These are phyloP conservation scores for Nyctanthes arbortristis DNA, from an alignment of 257 asterid genomes.

Conservation along the genomic window DNA sequence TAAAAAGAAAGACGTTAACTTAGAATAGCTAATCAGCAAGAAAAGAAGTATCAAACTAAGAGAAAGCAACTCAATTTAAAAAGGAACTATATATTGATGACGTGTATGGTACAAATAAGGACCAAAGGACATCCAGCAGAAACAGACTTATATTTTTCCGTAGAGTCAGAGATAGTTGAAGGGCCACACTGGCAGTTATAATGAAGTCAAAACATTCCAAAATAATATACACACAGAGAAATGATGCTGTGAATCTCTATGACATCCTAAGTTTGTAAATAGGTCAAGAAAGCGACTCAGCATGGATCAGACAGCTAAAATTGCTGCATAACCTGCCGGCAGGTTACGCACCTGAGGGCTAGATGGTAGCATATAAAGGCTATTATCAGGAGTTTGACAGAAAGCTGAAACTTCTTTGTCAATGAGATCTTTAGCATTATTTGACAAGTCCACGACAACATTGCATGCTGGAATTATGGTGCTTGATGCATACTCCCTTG, in stretches of 20 bases:
- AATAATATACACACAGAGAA: background rate
- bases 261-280: background rate
- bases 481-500: slow-evolving; percentile 91
- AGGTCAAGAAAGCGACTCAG: slow-evolving; percentile 6
- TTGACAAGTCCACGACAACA: slow-evolving; percentile 75
- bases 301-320: slow-evolving; percentile 12
- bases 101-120: background rate
- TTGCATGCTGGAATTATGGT: slow-evolving; percentile 88
- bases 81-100: background rate
- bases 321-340: slow-evolving; percentile 17
- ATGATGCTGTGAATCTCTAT: slow-evolving; percentile 3
- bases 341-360: slow-evolving; percentile 81
- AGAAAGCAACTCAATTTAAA: background rate
- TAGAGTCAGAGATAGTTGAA: slow-evolving; percentile 6
- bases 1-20: background rate
- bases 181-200: slow-evolving; percentile 5
- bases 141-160: background rate
- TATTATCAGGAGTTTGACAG: slow-evolving; percentile 85
- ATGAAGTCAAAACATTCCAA: slow-evolving; percentile 7
- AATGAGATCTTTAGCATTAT: slow-evolving; percentile 76
- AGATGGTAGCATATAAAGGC: slow-evolving; percentile 95
- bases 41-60: background rate
- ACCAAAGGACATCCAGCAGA: background rate
- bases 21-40: slow-evolving; percentile 9
- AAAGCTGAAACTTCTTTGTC: slow-evolving; percentile 91